Percentiles rank a stretch among this genome's conserved stretches.
Conservation (phyloP, 306 rosid species). For the Sechiopsis laciniata region DNA sequence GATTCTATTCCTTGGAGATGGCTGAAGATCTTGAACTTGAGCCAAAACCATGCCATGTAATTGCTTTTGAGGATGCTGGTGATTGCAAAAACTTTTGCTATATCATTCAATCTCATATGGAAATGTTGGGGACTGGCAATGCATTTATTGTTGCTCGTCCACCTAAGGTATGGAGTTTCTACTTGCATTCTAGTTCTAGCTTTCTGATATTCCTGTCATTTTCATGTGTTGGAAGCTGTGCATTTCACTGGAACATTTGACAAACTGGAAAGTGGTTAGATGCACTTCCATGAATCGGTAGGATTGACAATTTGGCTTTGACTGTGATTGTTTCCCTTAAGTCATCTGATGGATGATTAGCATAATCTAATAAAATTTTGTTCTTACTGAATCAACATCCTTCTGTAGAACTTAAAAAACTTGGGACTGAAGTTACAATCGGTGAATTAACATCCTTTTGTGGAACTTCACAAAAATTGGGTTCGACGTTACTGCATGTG, state of each 20-base stretch:
- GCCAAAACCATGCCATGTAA: constrained; percentile 82
- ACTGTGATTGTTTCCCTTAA: not conserved
- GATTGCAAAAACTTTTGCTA: constrained; percentile 86
- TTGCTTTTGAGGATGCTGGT: constrained; percentile 74
- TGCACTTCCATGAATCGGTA: not conserved
- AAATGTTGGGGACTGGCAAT: constrained; percentile 69
- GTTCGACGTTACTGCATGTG: no score
- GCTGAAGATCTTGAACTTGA: constrained; percentile 86
- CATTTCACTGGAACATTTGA: constrained; percentile 14
- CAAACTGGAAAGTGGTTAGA: not conserved
- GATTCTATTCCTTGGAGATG: constrained; percentile 94
- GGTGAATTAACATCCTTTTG: no score
- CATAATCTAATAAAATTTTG: not conserved
- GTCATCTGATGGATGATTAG: not conserved
- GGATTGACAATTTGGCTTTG: not conserved
- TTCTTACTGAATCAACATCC: not conserved
- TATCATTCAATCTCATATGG: constrained; percentile 85
- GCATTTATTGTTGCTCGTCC: constrained; percentile 79
- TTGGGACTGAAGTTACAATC: not conserved
- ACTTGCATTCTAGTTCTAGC: constrained; percentile 3
- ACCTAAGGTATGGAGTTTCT: constrained; percentile 56
- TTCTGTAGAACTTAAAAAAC: not conserved
- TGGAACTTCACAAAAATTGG: no score
- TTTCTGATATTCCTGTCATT: constrained; percentile 11
- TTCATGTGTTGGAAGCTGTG: not conserved